Base-by-base conservation (phyloP, 2,329 filamentous ascomycete species). In the Ceratocystis diversiconidia region DNA sequence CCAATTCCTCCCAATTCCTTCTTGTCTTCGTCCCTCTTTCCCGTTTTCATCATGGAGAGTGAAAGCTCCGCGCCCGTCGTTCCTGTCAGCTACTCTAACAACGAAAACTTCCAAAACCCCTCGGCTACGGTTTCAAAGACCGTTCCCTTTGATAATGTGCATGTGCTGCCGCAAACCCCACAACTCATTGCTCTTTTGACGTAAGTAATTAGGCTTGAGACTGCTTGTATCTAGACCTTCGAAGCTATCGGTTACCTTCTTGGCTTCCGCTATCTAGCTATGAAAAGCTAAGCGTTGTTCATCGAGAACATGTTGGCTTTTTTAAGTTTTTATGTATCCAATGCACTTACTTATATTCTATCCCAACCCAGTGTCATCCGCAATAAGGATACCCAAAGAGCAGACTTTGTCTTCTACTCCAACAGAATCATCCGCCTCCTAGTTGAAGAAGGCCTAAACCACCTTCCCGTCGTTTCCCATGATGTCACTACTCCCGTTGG, bases 391-490 rank as follows among this genome's bases (percentile, higher is more conserved):
- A 99, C 94, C 5, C 85, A 87, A 66, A 88, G 94, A 67, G 94
- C 91, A 69, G 94, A 99, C 76, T 99, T 99, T 75, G 96, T 99
- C 73, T 99, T 99, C 78, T 96, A 97, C 79, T 96, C 92, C 55
- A 99, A 99, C 77, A 86, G 94, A 68, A 97, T 99, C 74, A 97
- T 97, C 74, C 90, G 94, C 41, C 82, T 99, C 52, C 82, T 99
- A 5, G 94, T 99, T 50, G 94, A 99, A 76, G 94, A 99, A 77
- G 94, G 94, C 3, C 81, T 99, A 65, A 99, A 99, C 76, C 94
- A 99, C 75, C 83, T 99, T 52, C 94, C 94, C 1, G 90, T 95
- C 19, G 85, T 95, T 63, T 87, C 90, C 73, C 90, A 95, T 72
- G 85, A 86, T 36, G 88, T 99, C 72, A 95, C 87, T 52, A 97